Evolutionary conservation across 345 rosid species (phyloP).

Genomic region (Abelmoschus esculentus): DNA sequence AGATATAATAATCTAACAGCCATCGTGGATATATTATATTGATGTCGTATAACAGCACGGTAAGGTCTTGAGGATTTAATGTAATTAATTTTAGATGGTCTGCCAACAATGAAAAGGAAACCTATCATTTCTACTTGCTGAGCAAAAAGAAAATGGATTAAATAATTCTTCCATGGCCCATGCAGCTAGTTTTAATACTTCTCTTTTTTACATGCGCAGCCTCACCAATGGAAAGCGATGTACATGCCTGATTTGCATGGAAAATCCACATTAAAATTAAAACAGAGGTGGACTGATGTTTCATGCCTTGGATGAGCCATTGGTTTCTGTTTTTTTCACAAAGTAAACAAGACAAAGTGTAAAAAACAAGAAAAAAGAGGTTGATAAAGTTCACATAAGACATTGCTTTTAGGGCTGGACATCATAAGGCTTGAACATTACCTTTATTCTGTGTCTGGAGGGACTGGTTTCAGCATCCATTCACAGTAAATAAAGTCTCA

Average conservation of each 20-base stretch:
- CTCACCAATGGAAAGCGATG: constrained; percentile 20
- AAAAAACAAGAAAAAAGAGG: constrained; percentile 5
- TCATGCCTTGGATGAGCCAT: constrained; percentile 16
- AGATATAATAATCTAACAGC: background rate
- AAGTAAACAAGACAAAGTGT: constrained; percentile 5
- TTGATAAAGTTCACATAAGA: constrained; percentile 18
- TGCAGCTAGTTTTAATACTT: constrained; percentile 14
- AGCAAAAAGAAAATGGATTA: constrained; percentile 17
- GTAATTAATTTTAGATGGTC: constrained; percentile 18
- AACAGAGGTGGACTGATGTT: constrained; percentile 1
- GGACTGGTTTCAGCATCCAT: constrained; percentile 14
- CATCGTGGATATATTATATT: constrained; percentile 5
- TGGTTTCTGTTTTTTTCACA: background rate
- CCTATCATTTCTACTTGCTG: constrained; percentile 13
- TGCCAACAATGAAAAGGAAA: constrained; percentile 34
- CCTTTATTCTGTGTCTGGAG: constrained; percentile 10
- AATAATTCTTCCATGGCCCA: constrained; percentile 11
- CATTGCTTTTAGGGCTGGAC: constrained; percentile 22
- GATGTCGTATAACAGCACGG: constrained; percentile 14
- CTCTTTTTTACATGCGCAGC: constrained; percentile 19
- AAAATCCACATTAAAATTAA: constrained; percentile 16
- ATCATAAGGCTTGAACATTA: constrained; percentile 18
- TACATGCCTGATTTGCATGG: constrained; percentile 24
- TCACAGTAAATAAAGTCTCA: too few relatives aligned
- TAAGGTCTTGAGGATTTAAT: constrained; percentile 11